Evolutionary conservation across 495 filamentous ascomycete genomes (phyloP), one percentile per base, ranked within the genome.

Genomic region (Acidiella bohemica): DNA sequence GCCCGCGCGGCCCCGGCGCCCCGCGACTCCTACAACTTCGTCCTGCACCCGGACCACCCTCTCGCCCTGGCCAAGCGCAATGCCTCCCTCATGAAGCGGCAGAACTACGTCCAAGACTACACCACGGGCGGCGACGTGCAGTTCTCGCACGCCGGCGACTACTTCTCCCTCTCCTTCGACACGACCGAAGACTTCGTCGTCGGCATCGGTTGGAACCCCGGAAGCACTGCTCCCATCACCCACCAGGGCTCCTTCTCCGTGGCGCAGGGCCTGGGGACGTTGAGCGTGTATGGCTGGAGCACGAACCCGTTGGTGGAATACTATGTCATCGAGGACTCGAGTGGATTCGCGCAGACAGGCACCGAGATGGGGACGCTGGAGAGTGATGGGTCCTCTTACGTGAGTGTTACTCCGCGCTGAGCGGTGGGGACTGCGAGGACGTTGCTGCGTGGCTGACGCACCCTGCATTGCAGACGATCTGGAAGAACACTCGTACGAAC

Each of bases 211-310:
- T 57, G n/a, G 57, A 27, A 27, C 25, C 40, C 5, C 1, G 28
- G 24, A 11, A 42, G 47, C 30, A 50, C 47, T 9, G 47, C 44
- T 13, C 47, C 44, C 11, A 37, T 46, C 25, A 44, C 47, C 22
- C 28, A 44, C 30, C 45, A 45, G 14, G 47, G 47, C 7, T 45
- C 41, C 41, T 36, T 25, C 37, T 21, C 11, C 14, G 29, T 25
- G 22, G 18, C 37, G 11, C 26, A 21, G 22, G 37, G 25, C 25
- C 25, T 27, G n/a, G 25, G 25, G 7, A 27, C 25, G 25, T 66
- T 79, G 19, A 50, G 71, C 34, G 57, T 80, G 46, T 76, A 78
- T 51, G 73, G 73, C 35, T 78, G 72, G 75, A 75, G 71, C 17
- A 63, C 56, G 8, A 63, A 65, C 55, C 75, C 75, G 0, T 61